phyloP scores from a whole-genome alignment of 2,329 filamentous ascomycete species.

The Gremmenia infestans region DNA sequence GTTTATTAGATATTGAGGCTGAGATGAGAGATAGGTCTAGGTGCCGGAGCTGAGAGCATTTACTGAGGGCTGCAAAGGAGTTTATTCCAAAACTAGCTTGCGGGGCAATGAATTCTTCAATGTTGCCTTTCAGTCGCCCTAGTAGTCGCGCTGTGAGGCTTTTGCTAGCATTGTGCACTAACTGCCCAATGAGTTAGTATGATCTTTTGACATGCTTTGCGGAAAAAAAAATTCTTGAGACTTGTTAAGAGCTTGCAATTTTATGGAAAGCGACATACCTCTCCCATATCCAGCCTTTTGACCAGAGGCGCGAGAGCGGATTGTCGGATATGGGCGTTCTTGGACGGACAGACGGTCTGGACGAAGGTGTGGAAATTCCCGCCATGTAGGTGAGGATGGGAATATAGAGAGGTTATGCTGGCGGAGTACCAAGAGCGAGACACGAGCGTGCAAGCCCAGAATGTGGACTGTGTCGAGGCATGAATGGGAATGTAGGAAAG shows the following conservation, averaged over 20 bases:
- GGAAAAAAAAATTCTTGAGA: too few relatives aligned
- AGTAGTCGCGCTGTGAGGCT: constrained; percentile 30
- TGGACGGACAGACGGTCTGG: constrained; percentile 31
- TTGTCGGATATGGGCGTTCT: constrained; percentile 32
- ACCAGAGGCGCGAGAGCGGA: constrained; percentile 28
- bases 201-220: too few relatives aligned
- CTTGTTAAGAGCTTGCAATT: too few relatives aligned
- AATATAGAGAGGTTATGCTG: constrained; percentile 25
- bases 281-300: constrained; percentile 30
- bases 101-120: constrained; percentile 32
- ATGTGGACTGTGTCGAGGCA: constrained; percentile 16
- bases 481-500: constrained; percentile 26
- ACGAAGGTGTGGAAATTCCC: constrained; percentile 30
- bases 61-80: constrained; percentile 31
- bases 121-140: constrained; percentile 30
- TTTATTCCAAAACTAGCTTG: constrained; percentile 32
- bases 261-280: background rate
- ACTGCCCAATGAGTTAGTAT: background rate
- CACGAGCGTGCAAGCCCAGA: constrained; percentile 29
- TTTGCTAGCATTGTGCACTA: constrained; percentile 30
- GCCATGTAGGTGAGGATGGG: constrained; percentile 25
- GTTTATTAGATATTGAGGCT: constrained; percentile 27
- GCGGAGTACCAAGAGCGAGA: constrained; percentile 30
- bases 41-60: constrained; percentile 29
- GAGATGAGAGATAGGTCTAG: constrained; percentile 31